Evolutionary conservation across 1,284 basidiomycete genomes (phyloP), one percentile per base, ranked within the genome.

Genomic region (Neonothopanus nambi): DNA sequence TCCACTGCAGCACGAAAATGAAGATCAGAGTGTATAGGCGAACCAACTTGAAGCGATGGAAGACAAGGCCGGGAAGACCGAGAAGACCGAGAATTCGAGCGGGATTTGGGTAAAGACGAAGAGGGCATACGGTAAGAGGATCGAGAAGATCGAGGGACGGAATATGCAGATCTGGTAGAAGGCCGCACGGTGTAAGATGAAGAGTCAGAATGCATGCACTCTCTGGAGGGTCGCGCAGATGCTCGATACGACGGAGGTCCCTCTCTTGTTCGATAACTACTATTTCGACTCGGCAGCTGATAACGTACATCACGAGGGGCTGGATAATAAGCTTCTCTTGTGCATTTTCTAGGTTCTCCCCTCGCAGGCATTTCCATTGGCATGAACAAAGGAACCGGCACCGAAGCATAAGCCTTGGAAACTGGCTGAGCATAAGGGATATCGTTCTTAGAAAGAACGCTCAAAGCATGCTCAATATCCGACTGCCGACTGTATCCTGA

Each of bases 331-430:
- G 52, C 42, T 26, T 57, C 48, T 17, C 52, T 37, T 15, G 56
- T 57, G 12, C 12, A 30, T 21, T 52, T 40, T 38, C 56, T 50
- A 17, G 56, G 51, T 26, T 57, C 56, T 43, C 37, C 28, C 23
- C 36, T 46, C 13, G 42, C 40, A 30, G 48, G 36, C 15, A 33
- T 23, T 23, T 52, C 26, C n/a, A 49, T 36, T 6, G 57, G 54
- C 57, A 59, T 59, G 41, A 56, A 59, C 11, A 57, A 24, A n/a
- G 57, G 57, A 2, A 59, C 48, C 5, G 57, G 57, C 38, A 57
- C 26, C 9, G 30, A 13, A 7, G 56, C 23, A 36, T 51, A 41
- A 17, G 51, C 37, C 21, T 56, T 36, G 26, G 40, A 21, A 37
- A 39, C 33, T 24, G 41, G 37, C 21, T 46, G 38, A 26, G 37